Conservation (phyloP, 176 grass and related monocot species). For the Melocanna baccifera region DNA sequence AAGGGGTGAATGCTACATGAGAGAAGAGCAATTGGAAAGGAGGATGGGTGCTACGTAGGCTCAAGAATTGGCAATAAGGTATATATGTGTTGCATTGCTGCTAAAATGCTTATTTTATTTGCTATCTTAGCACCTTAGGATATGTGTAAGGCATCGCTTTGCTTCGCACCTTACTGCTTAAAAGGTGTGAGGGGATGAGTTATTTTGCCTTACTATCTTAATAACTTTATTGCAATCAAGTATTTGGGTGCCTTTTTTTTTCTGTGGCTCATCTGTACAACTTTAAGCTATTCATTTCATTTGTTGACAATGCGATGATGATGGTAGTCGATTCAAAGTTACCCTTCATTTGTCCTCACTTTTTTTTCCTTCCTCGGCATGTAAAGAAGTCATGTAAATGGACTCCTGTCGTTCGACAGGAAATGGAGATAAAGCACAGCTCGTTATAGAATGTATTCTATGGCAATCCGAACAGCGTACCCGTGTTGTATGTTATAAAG, state of each 20-base stretch:
- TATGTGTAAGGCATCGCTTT: too few species aligned
- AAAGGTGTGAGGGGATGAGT: too few species aligned
- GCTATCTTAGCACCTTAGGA: too few species aligned
- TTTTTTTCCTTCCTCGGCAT: neutral
- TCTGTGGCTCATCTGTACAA: neutral
- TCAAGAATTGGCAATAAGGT: too few species aligned
- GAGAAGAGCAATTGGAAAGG: too few species aligned
- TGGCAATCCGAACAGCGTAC: neutral
- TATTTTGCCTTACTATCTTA: too few species aligned
- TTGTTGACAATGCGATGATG: slow-evolving; percentile 36
- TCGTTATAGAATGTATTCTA: neutral
- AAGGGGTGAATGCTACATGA: too few species aligned
- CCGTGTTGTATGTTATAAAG: neutral
- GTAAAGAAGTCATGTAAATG: slow-evolving; percentile 39
- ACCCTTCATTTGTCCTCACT: neutral
- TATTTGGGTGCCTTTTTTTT: neutral
- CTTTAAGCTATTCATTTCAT: slow-evolving; percentile 45
- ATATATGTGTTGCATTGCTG: too few species aligned
- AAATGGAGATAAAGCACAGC: neutral
- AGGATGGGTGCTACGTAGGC: too few species aligned
- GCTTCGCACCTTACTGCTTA: too few species aligned
- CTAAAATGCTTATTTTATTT: too few species aligned
- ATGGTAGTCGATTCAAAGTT: slow-evolving; percentile 28
- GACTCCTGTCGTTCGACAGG: neutral
- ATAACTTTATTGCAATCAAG: neutral